Evolutionary conservation across 352 stramenopile species (phyloP).

Genomic region (Phytopythium delawarense): DNA sequence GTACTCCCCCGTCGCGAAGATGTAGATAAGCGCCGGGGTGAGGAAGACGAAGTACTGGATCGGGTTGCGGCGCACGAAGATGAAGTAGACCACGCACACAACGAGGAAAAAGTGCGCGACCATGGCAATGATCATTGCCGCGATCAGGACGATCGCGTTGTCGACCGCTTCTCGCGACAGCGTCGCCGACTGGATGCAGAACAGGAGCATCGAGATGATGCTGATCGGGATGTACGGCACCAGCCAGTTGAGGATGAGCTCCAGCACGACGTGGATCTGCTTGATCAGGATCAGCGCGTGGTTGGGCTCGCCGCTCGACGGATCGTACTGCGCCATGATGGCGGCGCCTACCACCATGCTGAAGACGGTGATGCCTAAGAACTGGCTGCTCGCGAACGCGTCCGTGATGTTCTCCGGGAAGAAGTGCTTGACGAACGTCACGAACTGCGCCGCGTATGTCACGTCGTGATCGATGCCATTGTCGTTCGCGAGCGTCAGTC

Average conservation of each 20-base stretch:
- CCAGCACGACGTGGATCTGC: constrained; percentile 53
- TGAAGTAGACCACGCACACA: constrained; percentile 43
- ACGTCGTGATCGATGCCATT: constrained; percentile 30
- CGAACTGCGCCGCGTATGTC: constrained; percentile 38
- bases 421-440: constrained; percentile 44
- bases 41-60: constrained; percentile 55
- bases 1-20: constrained; percentile 45
- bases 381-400: constrained; percentile 40
- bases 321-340: constrained; percentile 46
- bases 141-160: constrained; percentile 32
- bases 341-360: constrained; percentile 48
- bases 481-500: constrained; percentile 26
- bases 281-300: constrained; percentile 51
- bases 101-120: constrained; percentile 45
- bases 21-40: constrained; percentile 48
- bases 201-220: constrained; percentile 48
- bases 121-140: constrained; percentile 41
- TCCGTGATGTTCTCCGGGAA: constrained; percentile 60
- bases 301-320: constrained; percentile 32
- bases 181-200: constrained; percentile 43
- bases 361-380: constrained; percentile 49
- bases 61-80: constrained; percentile 63
- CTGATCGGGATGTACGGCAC: constrained; percentile 46
- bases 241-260: constrained; percentile 69
- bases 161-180: constrained; percentile 27